These are phyloP conservation scores for Pelargonium hybrid DNA, from an alignment of 441 rosid species.

Conservation along the genomic window DNA sequence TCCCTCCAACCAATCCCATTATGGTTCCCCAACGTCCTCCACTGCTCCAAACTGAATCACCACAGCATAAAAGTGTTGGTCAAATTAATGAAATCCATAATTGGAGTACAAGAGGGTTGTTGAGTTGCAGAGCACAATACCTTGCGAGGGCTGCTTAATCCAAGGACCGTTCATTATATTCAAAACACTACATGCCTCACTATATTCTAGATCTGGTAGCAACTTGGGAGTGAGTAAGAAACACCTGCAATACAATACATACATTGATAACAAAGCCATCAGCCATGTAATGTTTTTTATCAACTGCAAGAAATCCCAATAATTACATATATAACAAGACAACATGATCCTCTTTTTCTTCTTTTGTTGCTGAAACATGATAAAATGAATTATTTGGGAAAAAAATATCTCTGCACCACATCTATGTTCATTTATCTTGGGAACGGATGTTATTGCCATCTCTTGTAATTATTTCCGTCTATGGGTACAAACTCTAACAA, in stretches of 20 bases:
- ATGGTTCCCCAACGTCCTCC: conserved; percentile 66
- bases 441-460: neutral
- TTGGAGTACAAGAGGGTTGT: neutral
- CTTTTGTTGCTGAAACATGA: too few species aligned
- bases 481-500: too few species aligned
- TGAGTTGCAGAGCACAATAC: conserved; percentile 20
- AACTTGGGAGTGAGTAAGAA: conserved; percentile 87
- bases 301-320: neutral
- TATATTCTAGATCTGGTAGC: conserved; percentile 74
- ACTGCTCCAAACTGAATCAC: conserved; percentile 51
- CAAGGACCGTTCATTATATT: conserved; percentile 97
- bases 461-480: neutral
- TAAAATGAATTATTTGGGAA: too few species aligned
- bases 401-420: too few species aligned
- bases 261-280: neutral
- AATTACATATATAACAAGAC: neutral
- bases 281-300: neutral
- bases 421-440: neutral
- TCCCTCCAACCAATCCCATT: conserved; percentile 35
- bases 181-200: conserved; percentile 83
- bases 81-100: neutral
- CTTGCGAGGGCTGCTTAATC: conserved; percentile 78
- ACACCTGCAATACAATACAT: conserved; percentile 38
- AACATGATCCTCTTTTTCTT: neutral
- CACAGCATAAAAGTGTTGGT: neutral